These are phyloP conservation scores for Leucogyrophana mollusca DNA, from an alignment of 768 basidiomycete species.

Conservation along the genomic window DNA sequence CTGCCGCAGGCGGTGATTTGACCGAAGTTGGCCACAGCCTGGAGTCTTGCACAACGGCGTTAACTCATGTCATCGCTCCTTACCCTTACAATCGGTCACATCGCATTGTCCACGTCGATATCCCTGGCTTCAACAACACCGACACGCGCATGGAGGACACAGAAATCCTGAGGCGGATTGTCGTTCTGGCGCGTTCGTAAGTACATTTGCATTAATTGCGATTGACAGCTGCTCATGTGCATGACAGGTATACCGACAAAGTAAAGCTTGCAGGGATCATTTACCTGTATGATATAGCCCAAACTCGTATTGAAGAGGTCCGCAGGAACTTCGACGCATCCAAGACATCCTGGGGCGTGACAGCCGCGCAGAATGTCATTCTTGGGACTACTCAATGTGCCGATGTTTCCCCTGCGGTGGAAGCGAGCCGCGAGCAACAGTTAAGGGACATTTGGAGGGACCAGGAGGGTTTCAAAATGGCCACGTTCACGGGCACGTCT, in stretches of 20 bases:
- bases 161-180: constrained; percentile 10
- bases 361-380: constrained; percentile 27
- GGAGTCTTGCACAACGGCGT: constrained; percentile 18
- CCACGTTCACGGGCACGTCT: constrained; percentile 7
- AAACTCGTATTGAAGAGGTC: constrained; percentile 29
- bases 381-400: constrained; percentile 38
- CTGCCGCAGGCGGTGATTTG: no score
- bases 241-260: constrained; percentile 20
- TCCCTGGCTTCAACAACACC: constrained; percentile 22
- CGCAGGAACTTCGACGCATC: constrained; percentile 31
- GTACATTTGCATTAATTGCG: not conserved
- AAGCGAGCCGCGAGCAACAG: constrained; percentile 24
- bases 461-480: constrained; percentile 7
- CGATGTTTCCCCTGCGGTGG: constrained; percentile 14
- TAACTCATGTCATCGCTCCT: constrained; percentile 12
- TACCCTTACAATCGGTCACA: constrained; percentile 15
- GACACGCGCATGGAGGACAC: constrained; percentile 14
- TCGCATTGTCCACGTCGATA: constrained; percentile 22
- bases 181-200: constrained; percentile 19
- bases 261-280: constrained; percentile 29
- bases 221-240: not conserved
- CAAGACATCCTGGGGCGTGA: constrained; percentile 15
- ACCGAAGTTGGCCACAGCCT: constrained; percentile 11
- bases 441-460: constrained; percentile 2
- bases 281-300: constrained; percentile 34